These are phyloP conservation scores for Abrus precatorius DNA, from an alignment of 306 rosid species.

Conservation along the genomic window DNA sequence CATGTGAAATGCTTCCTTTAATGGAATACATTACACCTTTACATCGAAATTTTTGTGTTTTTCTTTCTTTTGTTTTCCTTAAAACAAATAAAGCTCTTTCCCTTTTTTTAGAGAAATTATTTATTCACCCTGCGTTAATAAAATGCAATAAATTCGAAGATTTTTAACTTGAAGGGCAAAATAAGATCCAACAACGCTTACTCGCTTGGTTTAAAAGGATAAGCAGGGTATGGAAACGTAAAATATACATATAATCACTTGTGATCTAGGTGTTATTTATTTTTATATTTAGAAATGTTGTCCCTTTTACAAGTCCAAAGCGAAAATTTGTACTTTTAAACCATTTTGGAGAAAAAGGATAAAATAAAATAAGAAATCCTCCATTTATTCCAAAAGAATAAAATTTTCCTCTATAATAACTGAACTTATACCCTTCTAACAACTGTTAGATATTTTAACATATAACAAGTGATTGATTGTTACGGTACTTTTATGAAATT, in stretches of 20 bases:
- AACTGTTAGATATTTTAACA: too few species aligned
- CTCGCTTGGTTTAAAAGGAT: not conserved
- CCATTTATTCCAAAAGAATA: too few species aligned
- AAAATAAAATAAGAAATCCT: too few species aligned
- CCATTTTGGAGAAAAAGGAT: too few species aligned
- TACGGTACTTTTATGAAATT: not conserved
- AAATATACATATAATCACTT: not conserved
- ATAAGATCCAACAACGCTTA: not conserved
- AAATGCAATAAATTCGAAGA: not conserved
- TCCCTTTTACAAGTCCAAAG: not conserved
- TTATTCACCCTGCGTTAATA: not conserved
- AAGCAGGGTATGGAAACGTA: not conserved
- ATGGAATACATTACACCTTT: not conserved
- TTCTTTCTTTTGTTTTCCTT: not conserved
- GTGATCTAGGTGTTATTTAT: not conserved
- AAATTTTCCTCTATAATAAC: too few species aligned
- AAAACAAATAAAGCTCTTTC: not conserved
- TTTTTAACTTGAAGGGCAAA: not conserved
- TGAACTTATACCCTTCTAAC: too few species aligned
- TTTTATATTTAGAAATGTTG: not conserved
- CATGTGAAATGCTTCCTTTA: constrained; percentile 45
- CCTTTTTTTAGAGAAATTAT: not conserved
- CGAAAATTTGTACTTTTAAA: not conserved
- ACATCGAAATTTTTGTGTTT: not conserved
- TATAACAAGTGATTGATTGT: too few species aligned